Evolutionary conservation across 2,329 filamentous ascomycete species (phyloP).

Genomic region (Trichoderma endophyticum): DNA sequence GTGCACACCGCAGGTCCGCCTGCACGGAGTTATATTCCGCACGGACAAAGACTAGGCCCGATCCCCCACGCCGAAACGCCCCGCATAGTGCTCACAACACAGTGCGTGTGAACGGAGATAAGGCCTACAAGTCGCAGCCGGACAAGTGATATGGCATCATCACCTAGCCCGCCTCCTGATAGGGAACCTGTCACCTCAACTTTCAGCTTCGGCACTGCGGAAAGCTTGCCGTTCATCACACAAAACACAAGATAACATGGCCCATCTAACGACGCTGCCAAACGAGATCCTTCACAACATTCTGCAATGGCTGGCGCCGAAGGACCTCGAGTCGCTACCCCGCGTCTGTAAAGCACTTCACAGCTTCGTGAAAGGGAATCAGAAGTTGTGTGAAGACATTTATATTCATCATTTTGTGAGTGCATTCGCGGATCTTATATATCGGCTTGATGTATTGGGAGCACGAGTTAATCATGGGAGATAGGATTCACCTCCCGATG

Average conservation of each 20-base stretch:
- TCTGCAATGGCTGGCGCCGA: slow-evolving; percentile 52
- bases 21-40: not conserved
- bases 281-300: slow-evolving; percentile 63
- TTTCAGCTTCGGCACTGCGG: not conserved
- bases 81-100: not conserved
- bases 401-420: slow-evolving; percentile 58
- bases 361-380: slow-evolving; percentile 55
- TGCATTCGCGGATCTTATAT: not conserved
- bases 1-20: not conserved
- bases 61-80: not conserved
- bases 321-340: slow-evolving; percentile 53
- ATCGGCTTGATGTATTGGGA: not conserved
- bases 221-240: too few species aligned
- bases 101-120: slow-evolving; percentile 1
- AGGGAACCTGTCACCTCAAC: not conserved
- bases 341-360: slow-evolving; percentile 52
- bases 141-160: slow-evolving; percentile 10
- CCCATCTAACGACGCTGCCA: slow-evolving; percentile 42
- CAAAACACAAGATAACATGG: not conserved
- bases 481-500: slow-evolving; percentile 28
- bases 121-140: not conserved
- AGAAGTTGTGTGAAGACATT: slow-evolving; percentile 57
- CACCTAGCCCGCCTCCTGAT: not conserved
- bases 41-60: not conserved
- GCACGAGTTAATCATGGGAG: not conserved